Percentiles rank a stretch among this genome's conserved stretches.
These are phyloP conservation scores for Thalia dealbata DNA, from an alignment of 176 grass and related monocot genomes.

Conservation along the genomic window DNA sequence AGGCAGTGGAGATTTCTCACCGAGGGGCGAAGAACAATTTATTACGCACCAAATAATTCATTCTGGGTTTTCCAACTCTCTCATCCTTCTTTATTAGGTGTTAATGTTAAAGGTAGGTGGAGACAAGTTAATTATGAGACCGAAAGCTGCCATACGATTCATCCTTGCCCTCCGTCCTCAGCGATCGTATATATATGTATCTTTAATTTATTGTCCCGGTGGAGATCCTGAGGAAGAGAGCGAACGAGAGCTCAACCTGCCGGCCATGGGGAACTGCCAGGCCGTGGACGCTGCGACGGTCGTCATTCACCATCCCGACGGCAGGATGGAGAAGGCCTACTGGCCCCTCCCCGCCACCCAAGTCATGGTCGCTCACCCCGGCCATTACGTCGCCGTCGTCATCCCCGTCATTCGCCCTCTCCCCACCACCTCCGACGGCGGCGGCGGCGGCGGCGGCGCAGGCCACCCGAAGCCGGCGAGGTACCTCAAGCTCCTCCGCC, in stretches of 20 bases:
- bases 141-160: not conserved
- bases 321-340: slow-evolving; percentile 54
- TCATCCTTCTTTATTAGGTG: too few species aligned
- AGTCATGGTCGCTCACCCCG: slow-evolving; percentile 78
- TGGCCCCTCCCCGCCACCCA: slow-evolving; percentile 46
- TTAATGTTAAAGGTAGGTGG: too few species aligned
- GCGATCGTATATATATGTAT: not conserved
- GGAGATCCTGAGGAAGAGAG: not conserved
- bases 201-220: not conserved
- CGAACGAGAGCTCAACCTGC: not conserved
- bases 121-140: too few species aligned
- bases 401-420: slow-evolving; percentile 28
- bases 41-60: too few species aligned
- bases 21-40: too few species aligned
- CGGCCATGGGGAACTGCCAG: slow-evolving; percentile 90
- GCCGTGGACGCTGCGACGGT: slow-evolving; percentile 68
- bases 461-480: slow-evolving; percentile 27
- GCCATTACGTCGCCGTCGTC: slow-evolving; percentile 82
- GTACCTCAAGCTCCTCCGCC: slow-evolving; percentile 93
- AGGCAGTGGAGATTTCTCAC: too few species aligned
- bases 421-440: not conserved
- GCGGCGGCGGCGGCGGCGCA: not conserved
- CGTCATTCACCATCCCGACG: slow-evolving; percentile 66
- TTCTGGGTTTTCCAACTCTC: too few species aligned
- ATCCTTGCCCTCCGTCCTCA: not conserved